phyloP scores from a whole-genome alignment of 768 basidiomycete genomes.

The Phlegmacium glaucopus region DNA sequence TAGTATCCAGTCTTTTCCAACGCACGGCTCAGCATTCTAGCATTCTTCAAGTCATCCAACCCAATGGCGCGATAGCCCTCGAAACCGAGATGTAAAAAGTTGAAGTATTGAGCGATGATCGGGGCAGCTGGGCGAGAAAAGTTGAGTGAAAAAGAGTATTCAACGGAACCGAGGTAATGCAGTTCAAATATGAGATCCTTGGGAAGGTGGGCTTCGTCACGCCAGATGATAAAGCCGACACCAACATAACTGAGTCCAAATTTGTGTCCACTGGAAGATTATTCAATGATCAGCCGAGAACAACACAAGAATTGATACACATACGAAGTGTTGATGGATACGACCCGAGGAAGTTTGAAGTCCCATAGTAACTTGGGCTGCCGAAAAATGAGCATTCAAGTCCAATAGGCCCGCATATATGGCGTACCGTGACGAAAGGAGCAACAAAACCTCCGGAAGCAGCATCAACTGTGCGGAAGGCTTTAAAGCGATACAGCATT shows the following conservation, averaged over 20 bases:
- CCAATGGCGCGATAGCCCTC: constrained; percentile 51
- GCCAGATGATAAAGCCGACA: constrained; percentile 71
- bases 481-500: constrained; percentile 39
- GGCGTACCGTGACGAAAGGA: constrained; percentile 48
- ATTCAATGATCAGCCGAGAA: constrained; percentile 33
- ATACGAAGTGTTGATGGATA: constrained; percentile 55
- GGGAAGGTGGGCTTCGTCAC: constrained; percentile 58
- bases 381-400: constrained; percentile 19
- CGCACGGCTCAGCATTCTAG: constrained; percentile 58
- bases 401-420: not conserved
- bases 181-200: constrained; percentile 74
- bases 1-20: constrained; percentile 55
- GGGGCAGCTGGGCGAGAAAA: constrained; percentile 63
- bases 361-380: constrained; percentile 61
- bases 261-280: constrained; percentile 56
- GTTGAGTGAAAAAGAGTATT: constrained; percentile 75
- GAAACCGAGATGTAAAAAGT: constrained; percentile 57
- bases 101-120: constrained; percentile 63
- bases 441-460: constrained; percentile 69
- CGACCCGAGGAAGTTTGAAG: constrained; percentile 60
- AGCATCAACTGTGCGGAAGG: constrained; percentile 45
- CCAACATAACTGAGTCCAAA: constrained; percentile 56
- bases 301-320: constrained; percentile 34
- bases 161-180: constrained; percentile 51
- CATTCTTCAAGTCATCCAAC: constrained; percentile 54